Evolutionary conservation across 169 alveolate genomes (phyloP), one percentile per base, ranked within the genome.

Genomic region (Cryptosporidium parvum): DNA sequence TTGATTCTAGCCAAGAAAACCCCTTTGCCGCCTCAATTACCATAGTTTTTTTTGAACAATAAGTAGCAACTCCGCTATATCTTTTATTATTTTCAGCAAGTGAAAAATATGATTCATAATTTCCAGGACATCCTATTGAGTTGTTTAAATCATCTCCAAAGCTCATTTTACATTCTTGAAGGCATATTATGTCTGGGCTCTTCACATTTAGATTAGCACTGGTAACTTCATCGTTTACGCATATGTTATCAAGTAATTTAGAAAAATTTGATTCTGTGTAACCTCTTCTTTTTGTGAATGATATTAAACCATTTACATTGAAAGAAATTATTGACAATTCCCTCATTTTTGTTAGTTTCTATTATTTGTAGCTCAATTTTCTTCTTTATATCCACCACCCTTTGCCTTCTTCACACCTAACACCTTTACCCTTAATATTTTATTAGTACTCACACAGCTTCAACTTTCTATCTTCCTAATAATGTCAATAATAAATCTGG

Each of bases 91-190:
- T 59, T 16, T 6, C 56, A 35, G 86, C 51, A 35, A 75, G 37
- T 29, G 86, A 75, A 61, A 58, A 75, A 26, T 58, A 75, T 2
- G 86, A 53, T 35, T 75, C 73, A 39, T 75, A 59, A 7, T 48
- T 21, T 18, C 44, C 58, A 12, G 86, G 86, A 26, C 86, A 75
- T 3, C 86, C 86, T 21, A n/a, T 53, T 52, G 44, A 39, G 45
- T 39, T 52, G 21, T 75, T 61, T 37, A 75, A 26, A 31, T 75
- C 86, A 2, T 75, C 86, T 26, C 59, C 56, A 37, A 31, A 35
- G 16, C 72, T 75, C 86, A 75, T 75, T 26, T 75, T 75, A 42
- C 86, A 75, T 10, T 75, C 86, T 58, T 75, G 86, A 58, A 75
- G 31, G 31, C 86, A 75, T 35, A 75, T 59, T 12, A 75, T 75